phyloP scores from a whole-genome alignment of 2,329 filamentous ascomycete genomes.

The Penicillium expansum region DNA sequence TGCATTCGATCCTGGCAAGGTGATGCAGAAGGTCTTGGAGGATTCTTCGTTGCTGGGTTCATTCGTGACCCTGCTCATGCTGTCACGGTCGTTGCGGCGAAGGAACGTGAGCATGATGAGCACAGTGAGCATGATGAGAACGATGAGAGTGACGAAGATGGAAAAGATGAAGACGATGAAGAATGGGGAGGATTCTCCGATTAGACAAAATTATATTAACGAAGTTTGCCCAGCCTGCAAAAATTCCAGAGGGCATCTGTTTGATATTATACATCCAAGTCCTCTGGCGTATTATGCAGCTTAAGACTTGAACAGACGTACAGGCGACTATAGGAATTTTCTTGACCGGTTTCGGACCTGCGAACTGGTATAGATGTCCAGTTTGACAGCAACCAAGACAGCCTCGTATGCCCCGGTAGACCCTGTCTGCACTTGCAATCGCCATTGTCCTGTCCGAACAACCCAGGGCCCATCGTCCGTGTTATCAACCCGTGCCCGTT shows the following conservation, averaged over 20 bases:
- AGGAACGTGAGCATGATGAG: slow-evolving; percentile 21
- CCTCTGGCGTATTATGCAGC: not conserved
- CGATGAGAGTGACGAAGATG: slow-evolving; percentile 13
- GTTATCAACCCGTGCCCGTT: slow-evolving; percentile 49
- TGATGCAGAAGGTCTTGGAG: slow-evolving; percentile 81
- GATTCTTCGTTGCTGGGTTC: slow-evolving; percentile 93
- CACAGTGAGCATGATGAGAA: slow-evolving; percentile 2
- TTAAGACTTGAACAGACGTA: not conserved
- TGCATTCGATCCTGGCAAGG: slow-evolving; percentile 81
- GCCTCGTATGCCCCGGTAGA: slow-evolving; percentile 59
- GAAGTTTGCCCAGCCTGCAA: not conserved
- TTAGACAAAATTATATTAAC: slow-evolving; percentile 19
- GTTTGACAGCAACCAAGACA: slow-evolving; percentile 69
- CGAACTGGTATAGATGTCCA: slow-evolving; percentile 69
- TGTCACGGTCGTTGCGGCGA: not conserved
- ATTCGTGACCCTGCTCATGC: slow-evolving; percentile 56
- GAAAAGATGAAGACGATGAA: slow-evolving; percentile 34
- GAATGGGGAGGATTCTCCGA: slow-evolving; percentile 48
- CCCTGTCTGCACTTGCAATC: slow-evolving; percentile 61
- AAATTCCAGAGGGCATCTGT: not conserved
- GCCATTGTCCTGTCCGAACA: slow-evolving; percentile 68
- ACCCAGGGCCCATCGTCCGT: slow-evolving; percentile 52
- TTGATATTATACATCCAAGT: slow-evolving; percentile 2
- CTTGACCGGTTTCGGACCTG: slow-evolving; percentile 63
- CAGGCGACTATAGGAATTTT: slow-evolving; percentile 56